Base-by-base conservation (phyloP, 257 asterid genomes). In the Solanum habrochaites region DNA sequence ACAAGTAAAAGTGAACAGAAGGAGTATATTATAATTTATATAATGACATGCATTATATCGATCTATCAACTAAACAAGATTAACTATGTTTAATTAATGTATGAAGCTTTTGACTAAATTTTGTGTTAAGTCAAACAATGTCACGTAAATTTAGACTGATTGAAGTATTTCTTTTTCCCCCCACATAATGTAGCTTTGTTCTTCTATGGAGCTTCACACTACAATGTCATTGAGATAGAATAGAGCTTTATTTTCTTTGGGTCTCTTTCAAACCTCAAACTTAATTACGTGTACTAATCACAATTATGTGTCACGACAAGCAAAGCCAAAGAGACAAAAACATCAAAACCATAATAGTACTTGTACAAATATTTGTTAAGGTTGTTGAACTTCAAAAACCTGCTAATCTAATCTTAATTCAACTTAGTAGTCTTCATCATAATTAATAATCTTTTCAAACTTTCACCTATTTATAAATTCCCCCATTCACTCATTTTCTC, bases 321-420 rank as follows among this genome's bases (percentile, higher is more conserved):
- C 42, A 25, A 45, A 78, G 16, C 42, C 27, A 40, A 1, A 16
- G n/a, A 45, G 66, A 27, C 84, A 45, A 27, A 43, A 27, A 2
- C 64, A 25, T 58, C 84, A 78, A 78, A 78, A 45, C 42, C 15
- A 45, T 78, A 45, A 10, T 40, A 15, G 84, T 78, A 45, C 32
- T 27, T 45, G 83, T 11, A 78, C 29, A 83, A 16, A 83, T 72
- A 87, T 90, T 94, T 32, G 98, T 91, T 90, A 89, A 83, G 92
- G 94, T 94, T 87, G 98, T 89, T 94, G 94, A 94, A 86, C 98
- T 85, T 87, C 93, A 86, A 71, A 88, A 85, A 78, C 66, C 84
- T 45, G 66, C 84, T 45, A 78, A 78, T 43, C 66, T 27, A 45
- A 45, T 43, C 42, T 16, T 77, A 13, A n/a, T 45, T 16, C 84